Conservation (phyloP, 2,329 filamentous ascomycete species). For the Fusarium robinianum region DNA sequence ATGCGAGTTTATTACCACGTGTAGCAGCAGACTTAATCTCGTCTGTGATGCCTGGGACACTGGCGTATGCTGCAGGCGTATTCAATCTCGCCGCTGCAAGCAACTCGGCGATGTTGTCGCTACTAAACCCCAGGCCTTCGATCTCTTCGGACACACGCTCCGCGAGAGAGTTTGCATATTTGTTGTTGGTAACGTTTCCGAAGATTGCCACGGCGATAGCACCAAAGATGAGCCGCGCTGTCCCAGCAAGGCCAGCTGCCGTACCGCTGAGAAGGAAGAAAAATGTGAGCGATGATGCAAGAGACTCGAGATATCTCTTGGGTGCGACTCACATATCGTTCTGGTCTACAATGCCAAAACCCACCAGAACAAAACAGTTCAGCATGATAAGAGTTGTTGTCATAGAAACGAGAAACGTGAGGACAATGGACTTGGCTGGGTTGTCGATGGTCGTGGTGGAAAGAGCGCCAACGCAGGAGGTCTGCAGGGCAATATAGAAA, state of each 20-base stretch:
- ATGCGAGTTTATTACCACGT: constrained; percentile 39
- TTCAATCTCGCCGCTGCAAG: constrained; percentile 37
- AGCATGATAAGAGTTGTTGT: constrained; percentile 15
- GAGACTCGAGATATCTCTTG: constrained; percentile 21
- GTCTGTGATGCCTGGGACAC: constrained; percentile 33
- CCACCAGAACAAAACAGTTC: constrained; percentile 17
- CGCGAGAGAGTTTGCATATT: constrained; percentile 32
- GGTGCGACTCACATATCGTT: constrained; percentile 7
- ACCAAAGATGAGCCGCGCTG: constrained; percentile 42
- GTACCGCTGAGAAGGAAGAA: constrained; percentile 44
- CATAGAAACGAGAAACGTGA: constrained; percentile 14
- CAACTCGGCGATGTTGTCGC: constrained; percentile 18
- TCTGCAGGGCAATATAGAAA: constrained; percentile 11
- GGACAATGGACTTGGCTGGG: constrained; percentile 10
- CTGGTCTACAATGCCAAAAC: constrained; percentile 18
- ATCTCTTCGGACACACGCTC: constrained; percentile 20
- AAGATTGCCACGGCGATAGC: constrained; percentile 45
- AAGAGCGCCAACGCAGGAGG: constrained; percentile 7
- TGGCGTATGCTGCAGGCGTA: constrained; percentile 37
- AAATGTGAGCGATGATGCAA: constrained; percentile 37
- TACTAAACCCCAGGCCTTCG: constrained; percentile 19
- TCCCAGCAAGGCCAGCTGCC: constrained; percentile 41
- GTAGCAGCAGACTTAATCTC: constrained; percentile 36
- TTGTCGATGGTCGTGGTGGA: constrained; percentile 11
- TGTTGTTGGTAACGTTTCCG: constrained; percentile 39